Conservation (phyloP, 176 grass and related monocot species). For the Carex parvula region DNA sequence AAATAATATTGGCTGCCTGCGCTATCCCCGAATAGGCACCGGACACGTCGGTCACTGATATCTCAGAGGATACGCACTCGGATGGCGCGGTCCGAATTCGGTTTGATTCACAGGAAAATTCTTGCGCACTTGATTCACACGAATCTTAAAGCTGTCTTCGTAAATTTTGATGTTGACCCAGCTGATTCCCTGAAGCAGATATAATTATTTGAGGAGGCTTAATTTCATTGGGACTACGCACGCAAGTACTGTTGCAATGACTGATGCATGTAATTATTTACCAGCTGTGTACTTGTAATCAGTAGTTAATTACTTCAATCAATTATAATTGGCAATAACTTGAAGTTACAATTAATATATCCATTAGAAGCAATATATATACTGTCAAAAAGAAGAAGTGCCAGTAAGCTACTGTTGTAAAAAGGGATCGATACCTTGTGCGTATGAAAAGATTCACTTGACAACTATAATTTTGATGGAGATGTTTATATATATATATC, state of each 20-base stretch:
- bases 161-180: too few relatives aligned
- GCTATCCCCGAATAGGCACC: too few relatives aligned
- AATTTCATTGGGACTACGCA: too few relatives aligned
- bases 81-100: too few relatives aligned
- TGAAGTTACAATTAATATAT: not conserved
- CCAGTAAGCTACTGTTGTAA: not conserved
- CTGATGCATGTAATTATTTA: not conserved
- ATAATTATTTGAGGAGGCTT: too few relatives aligned
- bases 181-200: too few relatives aligned
- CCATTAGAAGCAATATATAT: not conserved
- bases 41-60: too few relatives aligned
- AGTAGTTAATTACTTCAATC: slow-evolving; percentile 11
- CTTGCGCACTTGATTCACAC: too few relatives aligned
- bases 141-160: too few relatives aligned
- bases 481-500: not conserved
- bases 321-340: slow-evolving; percentile 3
- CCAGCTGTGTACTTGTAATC: not conserved
- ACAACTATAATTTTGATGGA: not conserved
- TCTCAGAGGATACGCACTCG: too few relatives aligned
- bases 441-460: not conserved
- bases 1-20: too few relatives aligned
- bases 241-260: not conserved
- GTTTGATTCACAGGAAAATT: too few relatives aligned
- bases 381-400: not conserved
- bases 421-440: not conserved